Percentiles rank a stretch among this genome's conserved stretches.
These are phyloP conservation scores for Tetrapyrgos nigripes DNA, from an alignment of 1,284 basidiomycete genomes.

Conservation along the genomic window DNA sequence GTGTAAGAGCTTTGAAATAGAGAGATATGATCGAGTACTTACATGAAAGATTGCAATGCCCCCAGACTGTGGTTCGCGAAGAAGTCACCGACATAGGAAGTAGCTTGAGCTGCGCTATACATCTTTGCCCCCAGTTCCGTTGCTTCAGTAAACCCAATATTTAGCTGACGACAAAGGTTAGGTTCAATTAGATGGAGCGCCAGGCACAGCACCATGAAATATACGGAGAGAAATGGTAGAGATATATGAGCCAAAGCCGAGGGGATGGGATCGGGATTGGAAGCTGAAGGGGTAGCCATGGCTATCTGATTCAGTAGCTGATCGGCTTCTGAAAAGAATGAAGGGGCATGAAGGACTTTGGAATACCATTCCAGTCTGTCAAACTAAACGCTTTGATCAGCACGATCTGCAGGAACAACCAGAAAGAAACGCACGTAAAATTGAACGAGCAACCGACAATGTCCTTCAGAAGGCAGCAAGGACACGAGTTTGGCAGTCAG, in stretches of 20 bases:
- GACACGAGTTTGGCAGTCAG: constrained; percentile 16
- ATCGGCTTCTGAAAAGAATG: constrained; percentile 17
- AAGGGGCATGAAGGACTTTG: constrained; percentile 25
- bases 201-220: constrained; percentile 30
- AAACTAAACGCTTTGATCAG: constrained; percentile 15
- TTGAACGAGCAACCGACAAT: constrained; percentile 18
- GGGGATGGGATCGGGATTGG: background rate
- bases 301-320: constrained; percentile 14
- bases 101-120: constrained; percentile 31
- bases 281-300: background rate
- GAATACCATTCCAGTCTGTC: constrained; percentile 29
- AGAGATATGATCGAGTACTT: constrained; percentile 1
- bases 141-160: constrained; percentile 18
- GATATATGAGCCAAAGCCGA: constrained; percentile 9
- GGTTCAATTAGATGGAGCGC: constrained; percentile 29
- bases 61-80: constrained; percentile 29
- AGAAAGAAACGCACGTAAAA: constrained; percentile 23
- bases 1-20: background rate
- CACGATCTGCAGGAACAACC: background rate
- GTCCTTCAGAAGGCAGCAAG: constrained; percentile 15
- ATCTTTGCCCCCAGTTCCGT: constrained; percentile 24
- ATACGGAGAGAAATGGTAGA: constrained; percentile 25
- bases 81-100: constrained; percentile 28
- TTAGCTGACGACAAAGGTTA: constrained; percentile 20
- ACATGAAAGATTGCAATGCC: constrained; percentile 29